These are phyloP conservation scores for Solanum habrochaites DNA, from an alignment of 257 asterid species.

Conservation along the genomic window DNA sequence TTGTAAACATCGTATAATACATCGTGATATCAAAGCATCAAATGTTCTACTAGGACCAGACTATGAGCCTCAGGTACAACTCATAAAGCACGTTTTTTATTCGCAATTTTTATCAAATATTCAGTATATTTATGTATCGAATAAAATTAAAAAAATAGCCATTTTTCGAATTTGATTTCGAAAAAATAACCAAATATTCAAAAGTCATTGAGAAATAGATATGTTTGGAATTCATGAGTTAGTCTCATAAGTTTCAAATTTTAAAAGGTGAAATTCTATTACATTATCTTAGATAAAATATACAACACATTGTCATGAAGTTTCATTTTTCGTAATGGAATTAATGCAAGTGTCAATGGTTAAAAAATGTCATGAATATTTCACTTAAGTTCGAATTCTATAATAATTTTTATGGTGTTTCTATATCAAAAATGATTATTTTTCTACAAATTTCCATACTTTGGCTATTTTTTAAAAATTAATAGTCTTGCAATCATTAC, in stretches of 20 bases:
- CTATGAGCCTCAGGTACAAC: slow-evolving; percentile 60
- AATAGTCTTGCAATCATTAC: neutral
- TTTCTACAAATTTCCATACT: neutral
- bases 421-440: neutral
- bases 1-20: slow-evolving; percentile 80
- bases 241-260: neutral
- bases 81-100: neutral
- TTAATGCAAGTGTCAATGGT: neutral
- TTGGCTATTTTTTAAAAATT: neutral
- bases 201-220: neutral
- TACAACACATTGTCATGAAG: neutral
- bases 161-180: neutral
- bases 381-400: neutral
- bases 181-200: neutral
- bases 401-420: no score
- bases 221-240: neutral
- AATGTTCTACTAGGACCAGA: slow-evolving; percentile 73
- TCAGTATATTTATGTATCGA: neutral
- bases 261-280: neutral
- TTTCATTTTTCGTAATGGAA: neutral
- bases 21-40: slow-evolving; percentile 85
- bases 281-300: neutral
- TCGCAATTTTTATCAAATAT: neutral
- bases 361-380: neutral
- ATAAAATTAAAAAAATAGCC: neutral